These are phyloP conservation scores for Umbelopsis ramanniana DNA, from an alignment of 192 early-diverging fungal genomes.

Conservation along the genomic window DNA sequence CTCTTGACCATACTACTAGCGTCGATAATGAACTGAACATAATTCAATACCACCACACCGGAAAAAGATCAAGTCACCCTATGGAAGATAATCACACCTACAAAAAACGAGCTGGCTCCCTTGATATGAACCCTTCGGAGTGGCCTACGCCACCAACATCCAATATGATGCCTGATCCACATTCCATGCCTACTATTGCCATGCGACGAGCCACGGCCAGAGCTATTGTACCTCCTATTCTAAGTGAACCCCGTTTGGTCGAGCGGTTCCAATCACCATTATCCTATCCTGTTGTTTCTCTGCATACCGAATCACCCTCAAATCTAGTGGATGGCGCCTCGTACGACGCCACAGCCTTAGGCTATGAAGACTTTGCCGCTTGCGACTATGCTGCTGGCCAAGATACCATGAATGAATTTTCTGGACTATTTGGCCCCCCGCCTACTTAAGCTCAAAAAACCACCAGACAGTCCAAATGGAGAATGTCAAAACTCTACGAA, in stretches of 20 bases:
- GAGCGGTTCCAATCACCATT: not conserved
- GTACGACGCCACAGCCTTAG: not conserved
- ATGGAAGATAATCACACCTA: not conserved
- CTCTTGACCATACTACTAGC: not conserved
- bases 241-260: conserved; percentile 11
- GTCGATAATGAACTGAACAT: conserved; percentile 6
- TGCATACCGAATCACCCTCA: not conserved
- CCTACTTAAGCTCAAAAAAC: not conserved
- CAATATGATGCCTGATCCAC: too few species aligned
- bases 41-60: conserved; percentile 12
- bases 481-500: not conserved
- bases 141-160: too few species aligned
- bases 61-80: not conserved
- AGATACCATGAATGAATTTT: conserved; percentile 2
- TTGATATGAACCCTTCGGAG: not conserved
- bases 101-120: conserved; percentile 5
- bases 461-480: too few species aligned
- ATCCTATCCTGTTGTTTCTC: not conserved
- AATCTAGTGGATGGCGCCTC: not conserved
- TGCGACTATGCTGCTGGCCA: not conserved
- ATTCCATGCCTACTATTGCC: conserved; percentile 4
- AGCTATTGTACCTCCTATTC: not conserved
- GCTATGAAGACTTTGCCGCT: not conserved
- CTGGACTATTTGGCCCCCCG: not conserved
- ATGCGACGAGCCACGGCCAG: conserved; percentile 1